Percentiles rank a stretch among this genome's conserved stretches.
Evolutionary conservation across 352 stramenopile species (phyloP).

Genomic region (Pythium chondricola): DNA sequence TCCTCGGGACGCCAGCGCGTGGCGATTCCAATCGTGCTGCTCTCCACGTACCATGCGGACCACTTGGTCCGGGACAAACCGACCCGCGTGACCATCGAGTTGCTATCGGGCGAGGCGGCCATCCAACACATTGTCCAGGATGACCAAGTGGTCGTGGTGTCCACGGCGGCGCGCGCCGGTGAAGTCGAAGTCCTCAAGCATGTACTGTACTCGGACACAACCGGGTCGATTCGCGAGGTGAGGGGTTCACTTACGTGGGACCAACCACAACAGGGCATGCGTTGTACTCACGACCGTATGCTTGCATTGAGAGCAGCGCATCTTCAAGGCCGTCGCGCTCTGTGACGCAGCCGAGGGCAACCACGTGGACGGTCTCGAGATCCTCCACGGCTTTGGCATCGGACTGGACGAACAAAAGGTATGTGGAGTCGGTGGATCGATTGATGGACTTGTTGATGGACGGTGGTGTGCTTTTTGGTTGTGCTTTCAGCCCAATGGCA

Average conservation of each 20-base stretch:
- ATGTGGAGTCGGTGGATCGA: background rate
- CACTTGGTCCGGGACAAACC: slow-evolving; percentile 55
- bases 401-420: slow-evolving; percentile 84
- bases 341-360: slow-evolving; percentile 78
- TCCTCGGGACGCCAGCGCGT: slow-evolving; percentile 73
- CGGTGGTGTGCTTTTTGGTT: background rate
- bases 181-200: slow-evolving; percentile 72
- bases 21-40: slow-evolving; percentile 68
- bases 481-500: slow-evolving; percentile 56
- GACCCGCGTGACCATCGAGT: slow-evolving; percentile 51
- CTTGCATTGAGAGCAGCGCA: too few species aligned
- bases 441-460: background rate
- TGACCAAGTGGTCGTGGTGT: slow-evolving; percentile 67
- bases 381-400: slow-evolving; percentile 73
- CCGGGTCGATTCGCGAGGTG: slow-evolving; percentile 54
- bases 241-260: background rate
- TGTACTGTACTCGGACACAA: slow-evolving; percentile 61
- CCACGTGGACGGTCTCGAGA: slow-evolving; percentile 78
- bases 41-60: slow-evolving; percentile 75
- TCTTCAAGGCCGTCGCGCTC: slow-evolving; percentile 67
- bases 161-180: slow-evolving; percentile 60
- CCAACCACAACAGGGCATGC: too few species aligned
- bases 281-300: too few species aligned
- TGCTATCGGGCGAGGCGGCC: slow-evolving; percentile 61
- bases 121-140: slow-evolving; percentile 61